Conservation (phyloP, 345 rosid genomes). For the Camelina hispida region DNA sequence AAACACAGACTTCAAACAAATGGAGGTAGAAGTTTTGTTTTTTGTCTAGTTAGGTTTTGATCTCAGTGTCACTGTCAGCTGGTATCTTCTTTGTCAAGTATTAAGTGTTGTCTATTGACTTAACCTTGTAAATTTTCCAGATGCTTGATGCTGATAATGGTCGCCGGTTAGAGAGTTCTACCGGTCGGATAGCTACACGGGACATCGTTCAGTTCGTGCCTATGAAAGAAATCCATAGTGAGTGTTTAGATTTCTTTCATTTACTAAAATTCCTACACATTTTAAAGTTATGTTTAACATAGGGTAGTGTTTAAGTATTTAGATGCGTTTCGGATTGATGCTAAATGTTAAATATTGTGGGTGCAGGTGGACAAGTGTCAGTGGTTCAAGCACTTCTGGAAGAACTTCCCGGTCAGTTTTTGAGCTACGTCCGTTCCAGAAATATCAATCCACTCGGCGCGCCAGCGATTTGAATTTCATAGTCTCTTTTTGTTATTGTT, state of each 20-base stretch:
- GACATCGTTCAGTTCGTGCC: conserved; percentile 94
- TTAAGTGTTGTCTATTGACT: background rate
- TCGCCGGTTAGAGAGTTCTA: conserved; percentile 69
- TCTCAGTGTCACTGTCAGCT: background rate
- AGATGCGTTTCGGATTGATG: background rate
- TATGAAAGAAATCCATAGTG: conserved; percentile 75
- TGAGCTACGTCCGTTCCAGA: conserved; percentile 65
- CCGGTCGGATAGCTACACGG: conserved; percentile 75
- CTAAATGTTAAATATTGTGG: conserved; percentile 4
- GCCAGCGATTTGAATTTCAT: conserved; percentile 25
- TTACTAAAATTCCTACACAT: background rate
- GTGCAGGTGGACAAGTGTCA: conserved; percentile 67
- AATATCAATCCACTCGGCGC: conserved; percentile 56
- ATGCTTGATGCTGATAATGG: conserved; percentile 89
- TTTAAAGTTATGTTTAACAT: background rate
- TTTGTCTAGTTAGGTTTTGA: background rate
- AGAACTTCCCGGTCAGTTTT: conserved; percentile 87
- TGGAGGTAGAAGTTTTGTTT: conserved; percentile 65
- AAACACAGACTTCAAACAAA: conserved; percentile 74
- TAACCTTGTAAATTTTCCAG: conserved; percentile 41
- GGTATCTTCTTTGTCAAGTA: background rate
- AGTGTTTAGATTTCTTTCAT: conserved; percentile 35
- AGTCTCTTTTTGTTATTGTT: background rate
- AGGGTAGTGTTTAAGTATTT: background rate
- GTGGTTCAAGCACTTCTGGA: conserved; percentile 79